Evolutionary conservation across 352 stramenopile species (phyloP), one percentile per base, ranked within the genome.

Genomic region (Phytophthora quininea): DNA sequence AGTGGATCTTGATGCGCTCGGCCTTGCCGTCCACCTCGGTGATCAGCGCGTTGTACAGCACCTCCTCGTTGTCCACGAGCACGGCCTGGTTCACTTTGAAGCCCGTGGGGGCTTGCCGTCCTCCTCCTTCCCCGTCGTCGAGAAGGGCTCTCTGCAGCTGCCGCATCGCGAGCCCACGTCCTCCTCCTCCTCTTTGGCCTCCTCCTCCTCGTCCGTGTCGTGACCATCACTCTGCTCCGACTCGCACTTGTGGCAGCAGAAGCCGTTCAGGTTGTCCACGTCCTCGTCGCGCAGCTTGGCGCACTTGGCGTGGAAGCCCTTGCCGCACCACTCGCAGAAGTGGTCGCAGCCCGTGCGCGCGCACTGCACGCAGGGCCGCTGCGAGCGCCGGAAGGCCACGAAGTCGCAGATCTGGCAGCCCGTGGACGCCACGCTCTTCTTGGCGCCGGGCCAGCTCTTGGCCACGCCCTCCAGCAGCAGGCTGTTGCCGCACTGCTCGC

Each of bases 1-100:
- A 96, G 70, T 96, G 88, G 55, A 96, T 96, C 71, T 94, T 94
- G 31, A 96, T 84, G 54, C 85, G 84, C 71, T 93, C 86, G 55
- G 74, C 70, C 37, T 72, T 67, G 19, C 75, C 64, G 67, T 96
- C 87, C n/a, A 93, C 84, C 7, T 93, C 84, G 15, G 82, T 93
- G 63, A 96, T 91, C 27, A 94, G 69, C 15, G 88, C 86, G 50
- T 96, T 96, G 74, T 96, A 96, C 27, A 96, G 73, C 69, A 96
- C 83, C 35, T 93, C 85, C 37, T 96, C 86, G 59, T 91, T 92
- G 69, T 96, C 88, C 11, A 96, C 88, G 4, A 96, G 68, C 56
- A 96, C 88, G 6, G 86, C 82, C 59, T 96, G 86, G 68, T 91
- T 92, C 52, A 96, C 80, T 62, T 91, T 84, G 53, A 94, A 93